Conservation (phyloP, 306 rosid species). For the Sicyos baderoa region DNA sequence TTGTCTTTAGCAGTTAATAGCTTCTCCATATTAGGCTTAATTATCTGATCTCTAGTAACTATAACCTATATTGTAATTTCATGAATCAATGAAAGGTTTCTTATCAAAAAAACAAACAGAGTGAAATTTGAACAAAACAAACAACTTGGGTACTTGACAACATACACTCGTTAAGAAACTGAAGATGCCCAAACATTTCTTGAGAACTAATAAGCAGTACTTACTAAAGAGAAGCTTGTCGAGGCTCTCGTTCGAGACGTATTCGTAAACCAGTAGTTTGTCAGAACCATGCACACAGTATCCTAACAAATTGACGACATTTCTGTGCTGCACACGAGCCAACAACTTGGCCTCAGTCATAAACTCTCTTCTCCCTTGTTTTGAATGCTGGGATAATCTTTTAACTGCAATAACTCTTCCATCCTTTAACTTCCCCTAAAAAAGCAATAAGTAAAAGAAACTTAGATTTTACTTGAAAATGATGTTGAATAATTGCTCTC, state of each 20-base stretch:
- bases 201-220: conserved; percentile 21
- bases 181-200: neutral
- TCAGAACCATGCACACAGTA: conserved; percentile 68
- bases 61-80: no score
- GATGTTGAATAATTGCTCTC: neutral
- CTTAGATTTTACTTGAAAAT: neutral
- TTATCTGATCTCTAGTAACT: no score
- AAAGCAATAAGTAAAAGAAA: neutral
- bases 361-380: conserved; percentile 81
- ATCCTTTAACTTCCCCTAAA: conserved; percentile 70
- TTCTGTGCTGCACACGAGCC: conserved; percentile 89
- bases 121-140: neutral
- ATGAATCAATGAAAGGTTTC: no score
- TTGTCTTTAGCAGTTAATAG: neutral
- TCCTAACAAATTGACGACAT: conserved; percentile 83
- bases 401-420: conserved; percentile 91
- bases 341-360: conserved; percentile 77
- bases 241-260: conserved; percentile 69
- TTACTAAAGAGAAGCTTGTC: conserved; percentile 93
- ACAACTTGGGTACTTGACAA: conserved; percentile 4
- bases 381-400: conserved; percentile 67
- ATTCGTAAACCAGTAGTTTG: conserved; percentile 87
- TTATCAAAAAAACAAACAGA: no score
- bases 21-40: neutral
- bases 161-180: neutral